Evolutionary conservation across 768 basidiomycete species (phyloP).

Genomic region (Suillus ampliporus): DNA sequence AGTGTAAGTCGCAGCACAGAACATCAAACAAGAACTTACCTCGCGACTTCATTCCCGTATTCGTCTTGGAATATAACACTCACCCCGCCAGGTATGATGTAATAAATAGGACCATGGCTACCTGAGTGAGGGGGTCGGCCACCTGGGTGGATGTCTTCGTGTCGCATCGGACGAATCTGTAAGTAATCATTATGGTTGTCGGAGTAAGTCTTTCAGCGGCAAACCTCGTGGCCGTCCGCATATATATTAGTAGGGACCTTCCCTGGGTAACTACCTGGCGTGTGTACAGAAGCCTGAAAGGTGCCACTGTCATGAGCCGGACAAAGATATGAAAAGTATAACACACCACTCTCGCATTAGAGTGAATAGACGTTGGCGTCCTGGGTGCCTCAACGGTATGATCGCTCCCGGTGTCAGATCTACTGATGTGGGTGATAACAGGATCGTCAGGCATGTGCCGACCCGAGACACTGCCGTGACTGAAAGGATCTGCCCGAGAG

Average conservation of each 20-base stretch:
- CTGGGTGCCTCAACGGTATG: constrained; percentile 36
- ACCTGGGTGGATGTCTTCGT: constrained; percentile 30
- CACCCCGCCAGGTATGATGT: constrained; percentile 69
- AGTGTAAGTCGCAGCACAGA: background rate
- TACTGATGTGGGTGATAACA: constrained; percentile 25
- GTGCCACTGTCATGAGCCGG: constrained; percentile 18
- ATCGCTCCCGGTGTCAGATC: constrained; percentile 34
- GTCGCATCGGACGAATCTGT: constrained; percentile 31
- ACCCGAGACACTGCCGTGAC: constrained; percentile 17
- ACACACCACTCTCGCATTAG: constrained; percentile 34
- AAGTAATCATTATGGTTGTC: background rate
- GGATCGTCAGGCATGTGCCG: constrained; percentile 21
- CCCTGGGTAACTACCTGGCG: constrained; percentile 10
- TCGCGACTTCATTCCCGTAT: constrained; percentile 64
- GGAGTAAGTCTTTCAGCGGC: constrained; percentile 15
- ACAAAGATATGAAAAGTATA: background rate
- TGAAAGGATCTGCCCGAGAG: constrained; percentile 26
- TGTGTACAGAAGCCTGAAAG: constrained; percentile 23
- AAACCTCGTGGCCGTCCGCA: constrained; percentile 24
- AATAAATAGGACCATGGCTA: constrained; percentile 47
- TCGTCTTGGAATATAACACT: constrained; percentile 74
- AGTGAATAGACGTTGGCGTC: constrained; percentile 27
- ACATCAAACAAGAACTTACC: constrained; percentile 41
- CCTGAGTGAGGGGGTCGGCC: constrained; percentile 27
- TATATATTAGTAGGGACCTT: constrained; percentile 40